A percentile compares a stretch with the other conserved stretches of the same genome.
Conservation (phyloP, 1,284 basidiomycete genomes). For the Microbotryum silenes-acaulis region DNA sequence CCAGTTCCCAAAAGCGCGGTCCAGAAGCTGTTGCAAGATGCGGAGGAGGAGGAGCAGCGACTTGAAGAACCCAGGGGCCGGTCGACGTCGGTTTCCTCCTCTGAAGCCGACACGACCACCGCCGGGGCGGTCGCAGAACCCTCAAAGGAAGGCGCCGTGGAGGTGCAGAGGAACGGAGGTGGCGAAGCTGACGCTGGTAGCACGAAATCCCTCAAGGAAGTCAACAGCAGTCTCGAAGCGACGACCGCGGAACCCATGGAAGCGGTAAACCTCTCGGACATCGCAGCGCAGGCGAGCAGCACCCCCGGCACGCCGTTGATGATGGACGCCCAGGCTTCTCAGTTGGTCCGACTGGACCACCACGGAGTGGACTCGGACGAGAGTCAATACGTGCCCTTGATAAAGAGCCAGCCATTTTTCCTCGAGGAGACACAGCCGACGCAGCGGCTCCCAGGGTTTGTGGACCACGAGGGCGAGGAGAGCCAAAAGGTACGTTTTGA, state of each 20-base stretch:
- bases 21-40: conserved; percentile 12
- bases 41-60: conserved; percentile 20
- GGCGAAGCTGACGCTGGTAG: too few species aligned
- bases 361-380: neutral
- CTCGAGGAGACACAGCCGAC: conserved; percentile 10
- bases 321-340: too few species aligned
- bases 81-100: neutral
- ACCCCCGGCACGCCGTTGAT: too few species aligned
- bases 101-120: neutral
- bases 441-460: neutral
- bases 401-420: conserved; percentile 20
- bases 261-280: too few species aligned
- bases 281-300: too few species aligned
- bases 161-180: too few species aligned
- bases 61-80: conserved; percentile 7
- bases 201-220: neutral
- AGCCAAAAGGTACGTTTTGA: neutral
- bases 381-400: conserved; percentile 16
- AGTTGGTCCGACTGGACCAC: too few species aligned
- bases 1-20: conserved; percentile 5
- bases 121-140: neutral
- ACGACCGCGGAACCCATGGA: conserved; percentile 9
- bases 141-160: neutral
- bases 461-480: neutral
- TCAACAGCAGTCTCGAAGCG: conserved; percentile 6